Evolutionary conservation across 2,329 filamentous ascomycete species (phyloP), one percentile per base, ranked within the genome.

Genomic region (Thielaviopsis musarum): DNA sequence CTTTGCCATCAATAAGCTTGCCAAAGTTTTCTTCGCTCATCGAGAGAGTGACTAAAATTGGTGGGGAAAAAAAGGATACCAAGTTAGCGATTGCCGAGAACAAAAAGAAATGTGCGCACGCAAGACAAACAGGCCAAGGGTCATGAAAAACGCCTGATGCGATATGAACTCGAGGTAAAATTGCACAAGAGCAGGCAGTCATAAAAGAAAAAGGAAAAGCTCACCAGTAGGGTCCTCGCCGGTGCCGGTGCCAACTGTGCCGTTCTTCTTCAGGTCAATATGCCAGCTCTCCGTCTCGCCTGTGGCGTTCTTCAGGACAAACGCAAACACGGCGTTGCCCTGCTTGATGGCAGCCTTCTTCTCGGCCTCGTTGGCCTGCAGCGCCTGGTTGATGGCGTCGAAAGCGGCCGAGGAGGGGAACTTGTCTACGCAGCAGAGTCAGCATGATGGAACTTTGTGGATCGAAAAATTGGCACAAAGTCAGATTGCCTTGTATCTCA

Each of bases 351-450:
- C 91, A 65, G 90, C 84, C 75, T 94, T 86, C 74, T 84, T 84
- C 67, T 89, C 87, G 64, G 80, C 79, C 28, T 87, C 83, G 71
- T 80, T 82, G 67, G 78, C 71, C 67, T 77, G 73, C 64, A 98
- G 83, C 57, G 83, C 81, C 58, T 74, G 69, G 72, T 87, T 82
- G 78, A 98, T 96, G 68, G 77, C 79, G 70, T 98, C 93, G 73
- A 98, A 98, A 66, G 91, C 90, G 65, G 75, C 84, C 62, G 93
- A 97, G 68, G 91, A 83, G 65, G 93, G 91, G 75, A 95, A 96
- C 65, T 84, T 83, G 72, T 82, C 87, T 90, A 66, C 5, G 51
- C 28, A 55, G 41, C 53, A 21, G 5, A 38, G 59, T 61, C 30
- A 59, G 56, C 15, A 24, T 12, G 15, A 15, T 24, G 22, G 5